Conservation (phyloP, 225 moss, liverwort and hornwort genomes). For the Pseudisothecium myosuroides region DNA sequence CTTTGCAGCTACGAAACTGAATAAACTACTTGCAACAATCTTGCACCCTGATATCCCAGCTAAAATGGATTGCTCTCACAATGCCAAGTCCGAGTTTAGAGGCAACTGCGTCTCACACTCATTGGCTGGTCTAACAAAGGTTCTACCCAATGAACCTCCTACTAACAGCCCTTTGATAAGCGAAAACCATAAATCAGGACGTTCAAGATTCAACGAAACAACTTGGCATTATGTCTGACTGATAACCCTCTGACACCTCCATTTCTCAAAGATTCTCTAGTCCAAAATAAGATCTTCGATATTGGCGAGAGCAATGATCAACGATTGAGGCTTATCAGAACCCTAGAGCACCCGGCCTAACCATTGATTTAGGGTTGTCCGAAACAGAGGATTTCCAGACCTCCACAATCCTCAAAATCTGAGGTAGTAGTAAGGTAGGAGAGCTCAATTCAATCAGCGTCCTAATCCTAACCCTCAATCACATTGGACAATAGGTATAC, state of each 20-base stretch:
- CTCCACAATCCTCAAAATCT: neutral
- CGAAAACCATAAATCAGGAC: neutral
- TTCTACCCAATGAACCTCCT: neutral
- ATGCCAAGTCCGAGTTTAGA: neutral
- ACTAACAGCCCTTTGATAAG: neutral
- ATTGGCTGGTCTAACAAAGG: neutral
- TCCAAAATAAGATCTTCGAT: neutral
- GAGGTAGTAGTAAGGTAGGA: neutral
- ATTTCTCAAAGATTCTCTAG: neutral
- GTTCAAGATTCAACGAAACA: neutral
- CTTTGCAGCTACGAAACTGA: neutral
- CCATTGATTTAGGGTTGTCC: neutral
- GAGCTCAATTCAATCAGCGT: neutral
- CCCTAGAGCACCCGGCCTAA: neutral
- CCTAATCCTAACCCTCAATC: neutral
- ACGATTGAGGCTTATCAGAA: neutral
- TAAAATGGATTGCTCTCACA: neutral
- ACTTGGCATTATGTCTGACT: neutral
- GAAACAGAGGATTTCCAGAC: neutral
- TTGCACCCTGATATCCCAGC: neutral
- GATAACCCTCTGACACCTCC: neutral
- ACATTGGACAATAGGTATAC: neutral
- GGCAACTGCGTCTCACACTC: neutral
- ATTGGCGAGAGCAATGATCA: neutral
- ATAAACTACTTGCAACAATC: neutral